phyloP scores from a whole-genome alignment of 768 basidiomycete species.

The Mycena rosella region DNA sequence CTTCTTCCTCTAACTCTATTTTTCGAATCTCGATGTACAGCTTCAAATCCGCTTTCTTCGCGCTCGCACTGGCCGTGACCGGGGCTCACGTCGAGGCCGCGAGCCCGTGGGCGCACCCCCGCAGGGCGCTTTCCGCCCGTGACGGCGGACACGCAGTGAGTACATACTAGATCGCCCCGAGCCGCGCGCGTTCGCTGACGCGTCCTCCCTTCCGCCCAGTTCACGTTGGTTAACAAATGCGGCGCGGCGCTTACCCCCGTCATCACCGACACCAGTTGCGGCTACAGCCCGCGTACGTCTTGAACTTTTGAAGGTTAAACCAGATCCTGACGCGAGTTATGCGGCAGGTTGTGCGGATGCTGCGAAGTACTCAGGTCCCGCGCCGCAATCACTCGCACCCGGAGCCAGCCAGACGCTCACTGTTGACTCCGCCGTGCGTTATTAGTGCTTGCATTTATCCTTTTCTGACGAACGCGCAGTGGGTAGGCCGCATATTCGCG shows the following conservation, averaged over 20 bases:
- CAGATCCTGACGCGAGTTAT: neutral
- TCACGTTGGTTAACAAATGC: constrained; percentile 54
- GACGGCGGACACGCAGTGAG: neutral
- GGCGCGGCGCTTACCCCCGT: constrained; percentile 46
- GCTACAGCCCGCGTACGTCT: constrained; percentile 52
- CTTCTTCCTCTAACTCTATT: neutral
- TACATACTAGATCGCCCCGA: too few species aligned
- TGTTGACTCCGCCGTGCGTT: neutral
- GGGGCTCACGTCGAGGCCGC: neutral
- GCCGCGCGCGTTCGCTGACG: neutral
- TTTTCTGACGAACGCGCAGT: constrained; percentile 39
- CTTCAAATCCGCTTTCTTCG: constrained; percentile 1
- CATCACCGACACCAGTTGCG: constrained; percentile 54
- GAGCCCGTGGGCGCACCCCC: neutral
- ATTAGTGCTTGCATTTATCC: neutral
- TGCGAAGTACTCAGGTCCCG: neutral
- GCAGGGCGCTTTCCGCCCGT: neutral
- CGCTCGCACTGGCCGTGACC: neutral
- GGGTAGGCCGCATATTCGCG: constrained; percentile 57
- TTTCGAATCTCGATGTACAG: neutral
- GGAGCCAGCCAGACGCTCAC: neutral
- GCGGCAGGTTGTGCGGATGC: constrained; percentile 1
- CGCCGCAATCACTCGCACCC: neutral
- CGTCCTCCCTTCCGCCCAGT: neutral
- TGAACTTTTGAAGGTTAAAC: neutral